Base-by-base conservation (phyloP, 768 basidiomycete genomes). In the Thelephora aurantiotincta region DNA sequence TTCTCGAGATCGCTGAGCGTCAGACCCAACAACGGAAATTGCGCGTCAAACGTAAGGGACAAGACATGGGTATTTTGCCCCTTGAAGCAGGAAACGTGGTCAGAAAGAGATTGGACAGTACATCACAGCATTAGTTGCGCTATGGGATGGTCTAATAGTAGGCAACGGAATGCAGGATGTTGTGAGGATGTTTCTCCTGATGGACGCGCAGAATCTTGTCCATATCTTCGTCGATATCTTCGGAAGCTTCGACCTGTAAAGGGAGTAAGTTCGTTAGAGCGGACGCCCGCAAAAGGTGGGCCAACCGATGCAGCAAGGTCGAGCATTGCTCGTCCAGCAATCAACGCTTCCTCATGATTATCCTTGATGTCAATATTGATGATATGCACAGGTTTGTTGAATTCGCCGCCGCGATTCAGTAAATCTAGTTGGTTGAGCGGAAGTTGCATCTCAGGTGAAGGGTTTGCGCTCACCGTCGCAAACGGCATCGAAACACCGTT, bases 301-400 rank as follows among this genome's bases (percentile, higher is more conserved):
- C 89, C 67, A 58, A 96, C 94, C 47, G 92, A 84, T 43, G 78
- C 70, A 6, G 90, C 91, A 18, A 99, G 69, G 57, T 94, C 93
- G 23, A 98, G 69, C 60, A 98, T 92, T 2, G 94, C 92, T 62
- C 82, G 88, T 14, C 96, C 94, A 20, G 96, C 96, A 53, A 97
- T 90, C 43, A 85, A 70, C 0, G 96, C 96, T 64, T 99, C 96
- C 71, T 98, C 96, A 56, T 97, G 93, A 59, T 96, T 98, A 65
- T 99, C 96, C 68, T 88, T 96, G 65, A 98, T 98, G 60, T 99
- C 96, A 51, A 98, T 77, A 64, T 99, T 99, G 58, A 99, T 88
- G 37, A 99, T 63, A 63, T 99, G 96, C 14, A 98, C 91, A 1
- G 93, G 86, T 51, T 82, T 82, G 67, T 91, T 97, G 58, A 80